Evolutionary conservation across 2,329 filamentous ascomycete genomes (phyloP).

Genomic region (Aspergillus candidus): DNA sequence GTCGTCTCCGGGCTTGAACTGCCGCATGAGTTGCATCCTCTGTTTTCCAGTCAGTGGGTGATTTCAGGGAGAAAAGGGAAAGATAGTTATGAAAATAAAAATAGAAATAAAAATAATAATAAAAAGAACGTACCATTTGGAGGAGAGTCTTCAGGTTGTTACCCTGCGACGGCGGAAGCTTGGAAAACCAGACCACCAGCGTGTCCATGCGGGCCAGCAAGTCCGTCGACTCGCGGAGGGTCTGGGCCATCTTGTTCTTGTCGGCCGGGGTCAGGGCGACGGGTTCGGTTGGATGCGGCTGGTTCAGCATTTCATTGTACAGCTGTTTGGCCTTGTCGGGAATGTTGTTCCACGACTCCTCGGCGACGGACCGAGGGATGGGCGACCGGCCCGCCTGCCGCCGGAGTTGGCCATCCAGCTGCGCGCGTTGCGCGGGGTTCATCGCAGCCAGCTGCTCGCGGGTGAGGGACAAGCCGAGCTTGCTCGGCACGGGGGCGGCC

Average conservation of each 20-base stretch:
- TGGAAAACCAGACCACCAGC: constrained; percentile 36
- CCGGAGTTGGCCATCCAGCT: constrained; percentile 31
- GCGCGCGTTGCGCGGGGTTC: constrained; percentile 37
- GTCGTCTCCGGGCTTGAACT: constrained; percentile 38
- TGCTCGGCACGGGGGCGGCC: constrained; percentile 16
- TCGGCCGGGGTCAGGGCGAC: constrained; percentile 34
- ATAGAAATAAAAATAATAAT: not conserved
- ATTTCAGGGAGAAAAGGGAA: not conserved
- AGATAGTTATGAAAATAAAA: no score
- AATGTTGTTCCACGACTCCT: constrained; percentile 35
- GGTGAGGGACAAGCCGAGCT: constrained; percentile 21
- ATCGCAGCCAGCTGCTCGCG: constrained; percentile 35
- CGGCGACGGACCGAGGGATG: constrained; percentile 29
- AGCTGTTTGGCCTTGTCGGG: constrained; percentile 35
- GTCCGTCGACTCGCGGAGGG: constrained; percentile 35
- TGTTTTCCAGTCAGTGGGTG: constrained; percentile 18
- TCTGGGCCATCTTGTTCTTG: constrained; percentile 34
- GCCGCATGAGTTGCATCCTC: constrained; percentile 42
- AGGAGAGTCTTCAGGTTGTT: constrained; percentile 32
- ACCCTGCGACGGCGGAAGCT: constrained; percentile 34
- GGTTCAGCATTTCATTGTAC: constrained; percentile 33
- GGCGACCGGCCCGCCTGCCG: constrained; percentile 29
- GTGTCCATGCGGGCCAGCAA: constrained; percentile 40
- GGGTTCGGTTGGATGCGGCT: constrained; percentile 26
- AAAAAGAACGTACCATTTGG: constrained; percentile 28